Conservation (phyloP, 176 grass and related monocot genomes). For the Carex scoparia region DNA sequence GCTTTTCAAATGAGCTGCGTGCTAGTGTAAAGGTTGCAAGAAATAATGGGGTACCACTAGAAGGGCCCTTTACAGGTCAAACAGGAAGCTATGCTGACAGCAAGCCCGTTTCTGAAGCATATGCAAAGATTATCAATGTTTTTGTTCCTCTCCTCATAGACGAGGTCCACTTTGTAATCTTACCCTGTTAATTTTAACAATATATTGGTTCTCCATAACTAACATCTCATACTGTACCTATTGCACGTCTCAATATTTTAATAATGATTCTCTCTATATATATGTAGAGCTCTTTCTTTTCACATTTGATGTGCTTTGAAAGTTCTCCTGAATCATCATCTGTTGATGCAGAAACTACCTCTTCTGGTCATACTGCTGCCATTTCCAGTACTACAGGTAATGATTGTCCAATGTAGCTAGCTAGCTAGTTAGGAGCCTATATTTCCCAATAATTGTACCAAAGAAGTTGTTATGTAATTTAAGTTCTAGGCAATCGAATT, state of each 20-base stretch:
- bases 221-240: neutral
- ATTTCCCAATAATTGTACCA: neutral
- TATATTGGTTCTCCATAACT: neutral
- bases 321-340: slow-evolving; percentile 35
- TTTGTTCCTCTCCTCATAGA: slow-evolving; percentile 94
- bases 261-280: neutral
- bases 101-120: slow-evolving; percentile 53
- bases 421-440: neutral
- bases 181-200: slow-evolving; percentile 20
- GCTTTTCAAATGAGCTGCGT: slow-evolving; percentile 88
- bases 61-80: slow-evolving; percentile 53
- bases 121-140: slow-evolving; percentile 78
- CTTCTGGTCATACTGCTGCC: slow-evolving; percentile 14
- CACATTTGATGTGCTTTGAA: slow-evolving; percentile 99
- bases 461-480: neutral
- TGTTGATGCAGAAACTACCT: slow-evolving; percentile 25
- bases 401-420: neutral
- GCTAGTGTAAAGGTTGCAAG: slow-evolving; percentile 60
- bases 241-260: neutral
- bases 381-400: slow-evolving; percentile 29
- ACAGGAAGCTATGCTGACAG: slow-evolving; percentile 49
- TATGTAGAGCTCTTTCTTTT: slow-evolving; percentile 79
- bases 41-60: slow-evolving; percentile 55
- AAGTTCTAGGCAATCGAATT: neutral
- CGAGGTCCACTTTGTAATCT: slow-evolving; percentile 46